Evolutionary conservation across 176 grass and related monocot genomes (phyloP).

Genomic region (Avena atlantica): DNA sequence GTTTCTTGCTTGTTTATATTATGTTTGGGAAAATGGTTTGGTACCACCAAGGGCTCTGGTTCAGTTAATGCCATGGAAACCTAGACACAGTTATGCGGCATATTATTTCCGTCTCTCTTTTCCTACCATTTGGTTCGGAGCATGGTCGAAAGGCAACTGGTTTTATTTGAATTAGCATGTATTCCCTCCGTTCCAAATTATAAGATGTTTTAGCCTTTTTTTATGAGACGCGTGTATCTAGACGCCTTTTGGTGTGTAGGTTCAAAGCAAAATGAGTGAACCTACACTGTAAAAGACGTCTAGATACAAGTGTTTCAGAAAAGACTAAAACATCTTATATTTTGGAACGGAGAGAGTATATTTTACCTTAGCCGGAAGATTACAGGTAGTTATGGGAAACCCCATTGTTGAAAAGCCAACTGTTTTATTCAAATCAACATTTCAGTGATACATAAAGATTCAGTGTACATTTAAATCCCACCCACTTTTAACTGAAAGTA

Average conservation of each 20-base stretch:
- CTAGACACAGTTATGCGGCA: background rate
- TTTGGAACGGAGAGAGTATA: background rate
- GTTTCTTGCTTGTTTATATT: conserved; percentile 25
- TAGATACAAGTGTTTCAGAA: too few species aligned
- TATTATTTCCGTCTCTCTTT: background rate
- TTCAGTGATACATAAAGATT: background rate
- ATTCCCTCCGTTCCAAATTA: too few species aligned
- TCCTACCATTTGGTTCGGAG: background rate
- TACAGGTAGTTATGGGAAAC: background rate
- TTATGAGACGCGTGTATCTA: too few species aligned
- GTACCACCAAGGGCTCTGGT: background rate
- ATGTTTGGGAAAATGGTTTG: background rate
- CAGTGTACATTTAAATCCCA: conserved; percentile 3
- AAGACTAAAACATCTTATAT: too few species aligned
- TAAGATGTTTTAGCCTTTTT: too few species aligned
- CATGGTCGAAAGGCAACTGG: background rate
- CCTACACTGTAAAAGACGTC: too few species aligned
- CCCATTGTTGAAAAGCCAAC: background rate
- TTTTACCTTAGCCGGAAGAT: background rate
- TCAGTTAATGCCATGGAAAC: background rate
- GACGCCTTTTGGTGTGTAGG: too few species aligned
- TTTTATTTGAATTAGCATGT: background rate
- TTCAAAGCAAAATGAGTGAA: too few species aligned
- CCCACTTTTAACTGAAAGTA: background rate
- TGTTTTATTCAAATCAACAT: conserved; percentile 11